Conservation (phyloP, 345 rosid species). For the Arabis alpina region DNA sequence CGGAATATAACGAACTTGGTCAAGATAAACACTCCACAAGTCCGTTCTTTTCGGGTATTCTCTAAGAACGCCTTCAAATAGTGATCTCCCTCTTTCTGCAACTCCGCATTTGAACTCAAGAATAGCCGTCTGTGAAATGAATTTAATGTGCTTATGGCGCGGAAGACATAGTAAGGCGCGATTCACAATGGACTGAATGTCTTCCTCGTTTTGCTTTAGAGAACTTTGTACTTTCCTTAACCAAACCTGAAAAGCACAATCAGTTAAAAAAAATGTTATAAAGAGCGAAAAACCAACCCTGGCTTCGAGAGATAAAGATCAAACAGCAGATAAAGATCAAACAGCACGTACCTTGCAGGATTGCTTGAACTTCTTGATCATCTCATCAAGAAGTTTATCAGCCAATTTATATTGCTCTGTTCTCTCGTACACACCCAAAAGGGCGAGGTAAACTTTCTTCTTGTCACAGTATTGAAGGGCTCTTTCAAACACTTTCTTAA, state of each 20-base stretch:
- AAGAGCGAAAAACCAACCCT: conserved; percentile 5
- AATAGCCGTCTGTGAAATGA: conserved; percentile 83
- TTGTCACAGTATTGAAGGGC: conserved; percentile 90
- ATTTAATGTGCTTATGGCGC: conserved; percentile 79
- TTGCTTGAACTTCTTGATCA: conserved; percentile 85
- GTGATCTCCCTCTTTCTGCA: conserved; percentile 85
- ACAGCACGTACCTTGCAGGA: conserved; percentile 77
- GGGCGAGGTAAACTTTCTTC: conserved; percentile 77
- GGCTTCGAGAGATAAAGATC: neutral
- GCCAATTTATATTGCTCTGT: conserved; percentile 78
- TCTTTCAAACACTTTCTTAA: conserved; percentile 76
- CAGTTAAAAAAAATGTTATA: neutral
- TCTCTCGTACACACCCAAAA: conserved; percentile 82
- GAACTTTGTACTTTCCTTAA: conserved; percentile 62
- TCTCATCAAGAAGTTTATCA: conserved; percentile 72
- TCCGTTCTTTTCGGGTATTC: conserved; percentile 97
- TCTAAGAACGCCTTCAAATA: conserved; percentile 84
- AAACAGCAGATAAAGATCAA: conserved; percentile 9
- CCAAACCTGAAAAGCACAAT: conserved; percentile 63
- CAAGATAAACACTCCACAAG: conserved; percentile 94
- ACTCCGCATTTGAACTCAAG: conserved; percentile 86
- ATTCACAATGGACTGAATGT: conserved; percentile 64
- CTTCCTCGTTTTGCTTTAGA: conserved; percentile 62
- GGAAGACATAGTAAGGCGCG: conserved; percentile 86
- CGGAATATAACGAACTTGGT: conserved; percentile 60